A percentile compares a stretch with the other conserved stretches of the same genome.
Conservation (phyloP, 2,329 filamentous ascomycete genomes). For the Apiospora koreana region DNA sequence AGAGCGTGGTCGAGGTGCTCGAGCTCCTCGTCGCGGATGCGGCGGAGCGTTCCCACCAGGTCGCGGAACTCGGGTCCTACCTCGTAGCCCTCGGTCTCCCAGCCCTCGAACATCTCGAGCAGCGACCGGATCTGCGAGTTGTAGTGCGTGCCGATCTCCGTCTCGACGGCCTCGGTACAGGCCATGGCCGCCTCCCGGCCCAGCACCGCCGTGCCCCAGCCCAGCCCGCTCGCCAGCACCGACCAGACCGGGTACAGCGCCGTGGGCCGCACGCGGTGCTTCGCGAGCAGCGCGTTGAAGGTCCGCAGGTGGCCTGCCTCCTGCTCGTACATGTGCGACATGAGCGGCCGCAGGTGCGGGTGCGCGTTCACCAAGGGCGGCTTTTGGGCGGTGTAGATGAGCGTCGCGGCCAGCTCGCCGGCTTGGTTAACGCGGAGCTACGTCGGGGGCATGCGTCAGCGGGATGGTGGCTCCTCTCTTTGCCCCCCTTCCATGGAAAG, state of each 20-base stretch:
- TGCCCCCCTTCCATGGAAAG: no score
- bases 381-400: slow-evolving; percentile 90
- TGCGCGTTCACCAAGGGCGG: slow-evolving; percentile 77
- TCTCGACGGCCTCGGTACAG: slow-evolving; percentile 97
- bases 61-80: slow-evolving; percentile 75
- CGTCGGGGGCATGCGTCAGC: neutral
- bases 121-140: slow-evolving; percentile 86
- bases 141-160: slow-evolving; percentile 95
- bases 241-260: slow-evolving; percentile 92
- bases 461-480: neutral
- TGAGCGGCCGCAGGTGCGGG: slow-evolving; percentile 84
- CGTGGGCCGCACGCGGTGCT: slow-evolving; percentile 88
- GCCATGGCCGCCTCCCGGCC: slow-evolving; percentile 96
- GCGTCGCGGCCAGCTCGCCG: slow-evolving; percentile 91
- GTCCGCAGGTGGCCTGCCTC: slow-evolving; percentile 84
- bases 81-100: slow-evolving; percentile 76
- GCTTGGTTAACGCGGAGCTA: slow-evolving; percentile 94
- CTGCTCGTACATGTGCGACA: slow-evolving; percentile 98
- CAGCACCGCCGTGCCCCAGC: slow-evolving; percentile 87
- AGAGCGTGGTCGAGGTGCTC: slow-evolving; percentile 97
- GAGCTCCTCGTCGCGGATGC: slow-evolving; percentile 92
- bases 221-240: slow-evolving; percentile 74
- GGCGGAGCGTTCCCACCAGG: slow-evolving; percentile 72
- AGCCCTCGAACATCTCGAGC: slow-evolving; percentile 76
- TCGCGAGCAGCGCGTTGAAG: slow-evolving; percentile 81